Evolutionary conservation across 495 filamentous ascomycete species (phyloP).

Genomic region (Parachaetomium inaequale): DNA sequence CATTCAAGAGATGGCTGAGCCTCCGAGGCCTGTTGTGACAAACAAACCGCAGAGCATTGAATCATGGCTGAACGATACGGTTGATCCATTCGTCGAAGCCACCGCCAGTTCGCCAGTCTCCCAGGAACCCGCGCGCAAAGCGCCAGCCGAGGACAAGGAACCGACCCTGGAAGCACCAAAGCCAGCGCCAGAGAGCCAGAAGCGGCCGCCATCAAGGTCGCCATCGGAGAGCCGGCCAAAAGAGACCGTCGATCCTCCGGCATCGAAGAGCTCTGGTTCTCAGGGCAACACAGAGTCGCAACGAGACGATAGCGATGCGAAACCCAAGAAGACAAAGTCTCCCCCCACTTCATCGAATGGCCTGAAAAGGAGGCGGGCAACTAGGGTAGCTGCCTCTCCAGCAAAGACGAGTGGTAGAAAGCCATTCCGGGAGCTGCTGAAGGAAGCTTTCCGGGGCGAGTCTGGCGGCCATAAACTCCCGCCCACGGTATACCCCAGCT

Average conservation of each 20-base stretch:
- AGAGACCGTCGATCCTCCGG: background rate
- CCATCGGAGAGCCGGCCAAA: slow-evolving; percentile 5
- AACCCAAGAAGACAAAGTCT: slow-evolving; percentile 30
- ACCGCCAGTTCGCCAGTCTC: slow-evolving; percentile 23
- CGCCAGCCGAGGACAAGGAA: background rate
- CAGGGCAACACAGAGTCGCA: slow-evolving; percentile 16
- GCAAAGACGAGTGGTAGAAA: slow-evolving; percentile 38
- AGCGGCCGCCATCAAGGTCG: background rate
- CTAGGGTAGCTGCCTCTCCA: slow-evolving; percentile 41
- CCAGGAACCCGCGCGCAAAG: background rate
- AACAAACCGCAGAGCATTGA: slow-evolving; percentile 63
- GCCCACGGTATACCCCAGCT: slow-evolving; percentile 44
- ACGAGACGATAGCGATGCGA: slow-evolving; percentile 28
- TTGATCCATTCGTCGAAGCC: slow-evolving; percentile 67
- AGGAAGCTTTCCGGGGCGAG: slow-evolving; percentile 55
- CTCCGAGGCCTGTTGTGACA: slow-evolving; percentile 38
- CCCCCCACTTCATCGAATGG: slow-evolving; percentile 32
- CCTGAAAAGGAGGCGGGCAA: slow-evolving; percentile 48
- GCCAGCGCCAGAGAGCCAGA: background rate
- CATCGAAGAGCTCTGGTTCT: background rate
- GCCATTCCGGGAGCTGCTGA: slow-evolving; percentile 48
- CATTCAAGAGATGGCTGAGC: slow-evolving; percentile 50
- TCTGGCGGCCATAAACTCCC: slow-evolving; percentile 44
- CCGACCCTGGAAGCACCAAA: background rate
- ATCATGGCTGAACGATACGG: slow-evolving; percentile 69